A percentile compares a stretch with the other conserved stretches of the same genome.
phyloP scores from a whole-genome alignment of 2,329 filamentous ascomycete species.

The Paraphoma sp. region DNA sequence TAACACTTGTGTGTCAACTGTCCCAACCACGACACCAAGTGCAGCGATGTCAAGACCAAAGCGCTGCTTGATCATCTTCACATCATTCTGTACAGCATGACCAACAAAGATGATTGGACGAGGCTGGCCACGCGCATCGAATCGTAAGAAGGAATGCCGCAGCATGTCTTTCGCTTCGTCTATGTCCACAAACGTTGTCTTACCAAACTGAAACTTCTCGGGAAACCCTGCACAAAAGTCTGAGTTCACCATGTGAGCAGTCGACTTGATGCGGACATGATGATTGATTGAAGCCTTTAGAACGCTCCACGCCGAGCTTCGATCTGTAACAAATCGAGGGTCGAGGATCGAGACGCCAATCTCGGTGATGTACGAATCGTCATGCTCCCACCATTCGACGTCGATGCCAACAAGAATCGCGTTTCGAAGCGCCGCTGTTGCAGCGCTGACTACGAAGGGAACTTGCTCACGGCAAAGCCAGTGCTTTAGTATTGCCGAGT shows the following conservation, averaged over 20 bases:
- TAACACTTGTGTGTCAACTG: constrained; percentile 25
- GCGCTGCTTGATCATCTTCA: constrained; percentile 15
- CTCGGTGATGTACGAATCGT: constrained; percentile 17
- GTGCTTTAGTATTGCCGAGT: background rate
- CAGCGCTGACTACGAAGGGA: background rate
- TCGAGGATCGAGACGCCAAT: constrained; percentile 19
- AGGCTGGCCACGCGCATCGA: background rate
- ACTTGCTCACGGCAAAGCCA: background rate
- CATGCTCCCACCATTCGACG: constrained; percentile 25
- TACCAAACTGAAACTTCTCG: constrained; percentile 23
- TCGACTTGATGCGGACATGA: constrained; percentile 20
- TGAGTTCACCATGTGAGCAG: constrained; percentile 22
- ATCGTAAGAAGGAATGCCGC: constrained; percentile 3
- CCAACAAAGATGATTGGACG: constrained; percentile 29
- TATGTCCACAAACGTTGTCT: constrained; percentile 14
- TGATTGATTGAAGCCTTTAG: background rate
- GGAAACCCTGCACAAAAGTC: constrained; percentile 13
- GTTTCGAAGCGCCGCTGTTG: constrained; percentile 1
- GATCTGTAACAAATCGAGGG: background rate
- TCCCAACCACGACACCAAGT: constrained; percentile 16
- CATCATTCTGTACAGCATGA: constrained; percentile 25
- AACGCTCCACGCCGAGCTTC: background rate
- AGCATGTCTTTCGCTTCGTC: constrained; percentile 12
- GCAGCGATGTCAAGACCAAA: constrained; percentile 19
- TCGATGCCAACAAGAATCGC: constrained; percentile 21